Base-by-base conservation (phyloP, 2,329 filamentous ascomycete genomes). In the Talaromyces sp. region DNA sequence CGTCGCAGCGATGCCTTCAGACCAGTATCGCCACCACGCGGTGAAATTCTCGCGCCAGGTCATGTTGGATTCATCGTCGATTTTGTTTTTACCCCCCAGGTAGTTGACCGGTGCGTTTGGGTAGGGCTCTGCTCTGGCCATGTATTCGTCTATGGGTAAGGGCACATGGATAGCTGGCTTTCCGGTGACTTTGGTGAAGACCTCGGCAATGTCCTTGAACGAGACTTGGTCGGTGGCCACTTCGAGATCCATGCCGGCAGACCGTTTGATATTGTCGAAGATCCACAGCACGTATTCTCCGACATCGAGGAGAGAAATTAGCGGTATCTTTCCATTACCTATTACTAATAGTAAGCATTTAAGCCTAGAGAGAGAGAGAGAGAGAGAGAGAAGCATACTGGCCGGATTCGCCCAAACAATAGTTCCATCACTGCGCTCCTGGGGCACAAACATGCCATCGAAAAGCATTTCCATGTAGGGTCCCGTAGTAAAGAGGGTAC, bases 401-500 rank as follows among this genome's bases (percentile, higher is more conserved):
- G 56, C 58, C 8, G 61, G 60, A 31, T 58, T 62, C 44, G 60
- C 61, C 64, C 63, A 66, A 44, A 65, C 63, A 59, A 61, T 63
- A 12, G 63, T 61, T 31, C 65, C 63, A 61, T 67, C 63, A 27
- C 60, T 55, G 28, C 60, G 63, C 57, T 64, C 57, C n/a, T 54
- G 23, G 33, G 57, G 65, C 34, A 60, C 56, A 57, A 64, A 67
- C 61, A 67, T 64, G 3, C 57, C 61, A 27, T 68, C 66, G 6
- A 52, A 66, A 3, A 68, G 65, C 64, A 82, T 82, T 50, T 80
- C 77, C 14, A 82, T 78, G 64, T 82, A 82, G 0, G 80, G 79
- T 0, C 77, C 76, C 0, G 78, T 79, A 0, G 77, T 80, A 55
- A 80, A 76, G 1, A 80, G 6, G 3, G 67, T 65, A 18, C 51